These are phyloP conservation scores for Paxillus rubicundulus DNA, from an alignment of 768 basidiomycete species.

Conservation along the genomic window DNA sequence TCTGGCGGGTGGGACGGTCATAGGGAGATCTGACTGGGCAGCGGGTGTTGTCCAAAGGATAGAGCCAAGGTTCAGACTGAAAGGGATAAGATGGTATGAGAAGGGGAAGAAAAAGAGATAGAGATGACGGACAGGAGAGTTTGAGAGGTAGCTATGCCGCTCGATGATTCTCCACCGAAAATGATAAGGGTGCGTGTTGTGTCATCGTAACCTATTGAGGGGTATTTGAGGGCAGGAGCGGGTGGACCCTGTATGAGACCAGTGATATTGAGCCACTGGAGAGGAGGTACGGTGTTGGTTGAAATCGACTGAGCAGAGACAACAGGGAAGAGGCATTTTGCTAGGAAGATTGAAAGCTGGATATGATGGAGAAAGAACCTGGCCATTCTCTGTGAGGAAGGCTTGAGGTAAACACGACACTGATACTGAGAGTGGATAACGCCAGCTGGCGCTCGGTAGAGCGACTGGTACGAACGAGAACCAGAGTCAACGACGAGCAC, in stretches of 20 bases:
- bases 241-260: constrained; percentile 50
- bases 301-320: constrained; percentile 48
- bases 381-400: constrained; percentile 19
- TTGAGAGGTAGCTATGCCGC: constrained; percentile 57
- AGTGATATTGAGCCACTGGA: constrained; percentile 69
- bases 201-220: constrained; percentile 59
- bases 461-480: constrained; percentile 16
- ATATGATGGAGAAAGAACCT: constrained; percentile 1
- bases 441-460: constrained; percentile 28
- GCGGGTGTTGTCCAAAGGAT: constrained; percentile 59
- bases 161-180: constrained; percentile 73
- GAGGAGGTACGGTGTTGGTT: constrained; percentile 42
- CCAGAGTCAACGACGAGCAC: not conserved
- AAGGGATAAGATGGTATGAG: constrained; percentile 6
- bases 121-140: constrained; percentile 60
- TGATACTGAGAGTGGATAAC: not conserved
- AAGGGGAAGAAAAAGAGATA: not conserved
- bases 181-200: constrained; percentile 57
- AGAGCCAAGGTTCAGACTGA: constrained; percentile 60
- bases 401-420: constrained; percentile 4
- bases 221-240: constrained; percentile 63
- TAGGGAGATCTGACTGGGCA: constrained; percentile 49
- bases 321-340: constrained; percentile 14
- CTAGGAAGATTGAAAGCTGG: constrained; percentile 13
- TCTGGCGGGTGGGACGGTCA: constrained; percentile 53